Base-by-base conservation (phyloP, 495 filamentous ascomycete species). In the Xylaria longipes region DNA sequence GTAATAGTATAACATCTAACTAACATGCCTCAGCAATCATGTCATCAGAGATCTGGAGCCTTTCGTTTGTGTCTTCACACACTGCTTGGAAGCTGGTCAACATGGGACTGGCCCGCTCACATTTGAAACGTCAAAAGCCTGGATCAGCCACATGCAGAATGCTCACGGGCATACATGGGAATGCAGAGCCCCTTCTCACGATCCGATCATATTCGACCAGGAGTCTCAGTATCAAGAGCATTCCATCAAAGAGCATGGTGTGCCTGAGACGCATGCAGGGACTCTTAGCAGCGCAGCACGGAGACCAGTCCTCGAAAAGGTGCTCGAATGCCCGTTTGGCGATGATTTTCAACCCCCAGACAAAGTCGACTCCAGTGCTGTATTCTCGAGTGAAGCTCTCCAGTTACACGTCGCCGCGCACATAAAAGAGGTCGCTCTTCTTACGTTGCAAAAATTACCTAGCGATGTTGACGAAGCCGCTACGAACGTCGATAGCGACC, bases 41-140 rank as follows among this genome's bases (percentile, higher is more conserved):
- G 76, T 78, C 71, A 76, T 78, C 58, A n/a, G 71, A 74, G 77
- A 79, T 67, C 74, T 79, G 66, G 77, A 79, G 74, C 76, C 77
- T 72, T 78, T 78, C 41, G 70, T 79, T 71, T 79, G 77, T 71
- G 35, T 76, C 71, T 78, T 75, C 27, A 17, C 72, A 65, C 72
- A 71, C 60, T 78, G 76, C 76, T 43, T 75, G 54, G 69, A 79
- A 65, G 71, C 46, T 60, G 65, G 62, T 65, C 70, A 69, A 22
- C 77, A 79, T 11, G 70, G 43, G 70, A 45, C 71, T 58, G 75
- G 75, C 56, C 73, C 73, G 46, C 65, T 65, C 5, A 80, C 77
- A 71, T 80, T 80, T 48, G 78, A 79, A 69, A 79, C 78, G 57
- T 80, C 76, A 27, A 79, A 79, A 73, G 75, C 77, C 72, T 80